Evolutionary conservation across 805 yeast genomes (phyloP).

Genomic region (Yarrowia sp.): DNA sequence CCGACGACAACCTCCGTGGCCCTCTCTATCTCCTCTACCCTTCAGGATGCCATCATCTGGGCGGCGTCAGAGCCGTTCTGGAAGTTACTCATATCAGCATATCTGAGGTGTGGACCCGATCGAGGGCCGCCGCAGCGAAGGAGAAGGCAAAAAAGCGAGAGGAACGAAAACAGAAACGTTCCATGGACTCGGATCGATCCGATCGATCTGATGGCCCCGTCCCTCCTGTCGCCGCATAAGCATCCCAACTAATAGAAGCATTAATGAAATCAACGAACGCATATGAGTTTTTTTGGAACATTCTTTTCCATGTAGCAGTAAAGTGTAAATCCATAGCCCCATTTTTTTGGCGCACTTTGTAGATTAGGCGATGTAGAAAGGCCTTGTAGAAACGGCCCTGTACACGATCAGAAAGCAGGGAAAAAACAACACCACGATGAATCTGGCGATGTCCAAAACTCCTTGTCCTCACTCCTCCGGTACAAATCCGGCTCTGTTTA

Average conservation of each 20-base stretch:
- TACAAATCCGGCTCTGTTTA: background rate
- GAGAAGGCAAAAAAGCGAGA: conserved; percentile 12
- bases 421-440: background rate
- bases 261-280: conserved; percentile 22
- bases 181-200: conserved; percentile 1
- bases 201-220: conserved; percentile 2
- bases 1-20: conserved; percentile 24
- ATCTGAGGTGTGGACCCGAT: conserved; percentile 22
- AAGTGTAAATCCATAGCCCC: conserved; percentile 1
- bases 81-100: conserved; percentile 22
- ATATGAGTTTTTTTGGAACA: conserved; percentile 9
- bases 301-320: background rate
- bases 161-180: conserved; percentile 10
- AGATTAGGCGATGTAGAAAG: too few species aligned
- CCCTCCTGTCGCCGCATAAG: conserved; percentile 22
- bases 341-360: background rate
- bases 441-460: background rate
- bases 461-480: background rate
- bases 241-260: conserved; percentile 24
- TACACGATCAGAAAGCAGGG: too few species aligned
- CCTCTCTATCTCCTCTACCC: conserved; percentile 15
- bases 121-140: conserved; percentile 22
- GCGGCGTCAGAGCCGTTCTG: conserved; percentile 20
- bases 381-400: background rate
- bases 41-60: conserved; percentile 18